phyloP scores from a whole-genome alignment of 2,329 filamentous ascomycete genomes.

The Aspergillus sp. region DNA sequence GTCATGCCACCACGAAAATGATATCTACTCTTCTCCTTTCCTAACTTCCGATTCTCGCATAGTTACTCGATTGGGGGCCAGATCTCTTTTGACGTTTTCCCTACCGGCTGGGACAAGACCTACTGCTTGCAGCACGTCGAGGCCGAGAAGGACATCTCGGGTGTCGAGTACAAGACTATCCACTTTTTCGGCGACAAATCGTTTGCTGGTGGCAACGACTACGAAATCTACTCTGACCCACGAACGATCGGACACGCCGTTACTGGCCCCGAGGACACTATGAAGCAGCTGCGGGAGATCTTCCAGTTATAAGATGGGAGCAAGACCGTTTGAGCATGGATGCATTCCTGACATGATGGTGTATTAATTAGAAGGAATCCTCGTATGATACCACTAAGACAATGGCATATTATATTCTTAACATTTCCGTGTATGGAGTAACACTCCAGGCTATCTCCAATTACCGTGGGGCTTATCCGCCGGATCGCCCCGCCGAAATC shows the following conservation, averaged over 20 bases:
- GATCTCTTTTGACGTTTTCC: constrained; percentile 98
- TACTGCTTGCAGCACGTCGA: constrained; percentile 89
- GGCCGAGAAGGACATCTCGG: constrained; percentile 63
- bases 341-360: no score
- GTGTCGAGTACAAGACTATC: constrained; percentile 67
- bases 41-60: constrained; percentile 4
- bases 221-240: constrained; percentile 79
- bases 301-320: constrained; percentile 54
- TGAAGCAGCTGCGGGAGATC: constrained; percentile 69
- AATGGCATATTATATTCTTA: not conserved
- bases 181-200: constrained; percentile 99
- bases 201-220: constrained; percentile 84
- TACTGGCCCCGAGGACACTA: constrained; percentile 72
- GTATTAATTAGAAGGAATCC: not conserved
- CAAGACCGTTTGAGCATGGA: no score
- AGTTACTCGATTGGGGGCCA: constrained; percentile 93
- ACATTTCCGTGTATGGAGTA: not conserved
- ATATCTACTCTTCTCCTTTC: constrained; percentile 2
- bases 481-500: not conserved
- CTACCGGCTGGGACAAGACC: constrained; percentile 95
- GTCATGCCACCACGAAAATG: constrained; percentile 27
- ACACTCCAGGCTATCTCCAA: not conserved
- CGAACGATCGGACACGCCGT: constrained; percentile 83
- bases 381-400: not conserved
- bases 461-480: not conserved